Evolutionary conservation across 257 asterid species (phyloP).

Genomic region (Fraxinus excelsior): DNA sequence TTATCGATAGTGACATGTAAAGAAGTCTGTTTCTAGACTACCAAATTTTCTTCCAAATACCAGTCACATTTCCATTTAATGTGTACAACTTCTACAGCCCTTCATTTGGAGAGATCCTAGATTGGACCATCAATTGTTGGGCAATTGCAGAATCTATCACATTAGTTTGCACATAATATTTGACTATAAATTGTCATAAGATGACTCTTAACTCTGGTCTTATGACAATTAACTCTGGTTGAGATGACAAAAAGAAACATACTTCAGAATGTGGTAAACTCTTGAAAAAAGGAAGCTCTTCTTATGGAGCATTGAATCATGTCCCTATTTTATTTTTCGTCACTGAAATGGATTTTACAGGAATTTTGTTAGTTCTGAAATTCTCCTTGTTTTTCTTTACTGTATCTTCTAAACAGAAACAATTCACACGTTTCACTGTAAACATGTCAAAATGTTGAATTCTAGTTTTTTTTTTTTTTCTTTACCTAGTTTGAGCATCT

Average conservation of each 20-base stretch:
- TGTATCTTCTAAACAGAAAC: too few species aligned
- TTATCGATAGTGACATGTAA: background rate
- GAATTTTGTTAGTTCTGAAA: background rate
- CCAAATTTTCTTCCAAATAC: background rate
- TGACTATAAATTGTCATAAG: background rate
- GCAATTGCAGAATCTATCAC: background rate
- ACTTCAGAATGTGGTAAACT: too few species aligned
- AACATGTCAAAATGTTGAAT: too few species aligned
- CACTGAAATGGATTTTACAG: background rate
- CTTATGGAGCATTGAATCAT: too few species aligned
- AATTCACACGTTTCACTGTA: too few species aligned
- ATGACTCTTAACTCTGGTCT: too few species aligned
- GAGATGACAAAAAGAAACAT: background rate
- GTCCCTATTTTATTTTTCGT: background rate
- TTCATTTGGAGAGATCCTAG: background rate
- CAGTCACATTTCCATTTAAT: background rate
- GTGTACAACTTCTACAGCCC: background rate
- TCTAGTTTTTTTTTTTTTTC: too few species aligned
- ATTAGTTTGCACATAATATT: background rate
- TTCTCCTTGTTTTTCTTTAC: too few species aligned
- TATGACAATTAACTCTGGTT: background rate
- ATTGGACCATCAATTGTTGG: background rate
- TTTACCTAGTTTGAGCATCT: constrained; percentile 9
- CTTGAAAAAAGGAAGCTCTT: too few species aligned
- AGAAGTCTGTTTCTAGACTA: background rate